Evolutionary conservation across 305 asterid species (phyloP).

Genomic region (Fraxinus dipetala): DNA sequence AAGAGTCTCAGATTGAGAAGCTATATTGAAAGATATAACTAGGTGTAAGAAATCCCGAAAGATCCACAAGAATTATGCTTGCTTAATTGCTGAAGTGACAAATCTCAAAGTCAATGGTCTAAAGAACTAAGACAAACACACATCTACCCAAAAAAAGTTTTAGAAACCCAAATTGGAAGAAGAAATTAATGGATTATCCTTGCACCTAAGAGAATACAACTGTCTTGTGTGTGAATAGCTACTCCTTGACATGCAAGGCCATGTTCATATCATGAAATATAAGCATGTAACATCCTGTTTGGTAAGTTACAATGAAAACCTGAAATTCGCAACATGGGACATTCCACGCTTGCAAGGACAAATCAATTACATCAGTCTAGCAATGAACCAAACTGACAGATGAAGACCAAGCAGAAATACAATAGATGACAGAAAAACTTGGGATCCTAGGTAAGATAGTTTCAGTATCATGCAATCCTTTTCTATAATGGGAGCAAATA

Average conservation of each 20-base stretch:
- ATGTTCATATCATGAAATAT: not conserved
- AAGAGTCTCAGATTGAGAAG: not conserved
- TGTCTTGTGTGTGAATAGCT: not conserved
- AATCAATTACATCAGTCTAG: not conserved
- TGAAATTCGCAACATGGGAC: not conserved
- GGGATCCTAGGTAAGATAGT: not conserved
- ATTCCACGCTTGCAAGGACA: not conserved
- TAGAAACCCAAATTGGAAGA: not conserved
- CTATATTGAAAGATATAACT: not conserved
- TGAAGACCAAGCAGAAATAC: not conserved
- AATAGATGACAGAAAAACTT: not conserved
- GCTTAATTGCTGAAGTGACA: not conserved
- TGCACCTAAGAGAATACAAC: not conserved
- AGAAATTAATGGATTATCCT: not conserved
- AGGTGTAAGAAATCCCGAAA: not conserved
- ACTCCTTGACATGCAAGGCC: not conserved
- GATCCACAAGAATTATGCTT: not conserved
- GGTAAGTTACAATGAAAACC: not conserved
- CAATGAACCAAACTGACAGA: not conserved
- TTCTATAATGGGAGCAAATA: not conserved
- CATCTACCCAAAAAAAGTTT: not conserved
- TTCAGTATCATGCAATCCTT: not conserved
- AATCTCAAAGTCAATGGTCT: not conserved
- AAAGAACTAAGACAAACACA: not conserved
- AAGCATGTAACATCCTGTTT: not conserved